Base-by-base conservation (phyloP, 73 alveolate species). In the Blepharisma stoltei region DNA sequence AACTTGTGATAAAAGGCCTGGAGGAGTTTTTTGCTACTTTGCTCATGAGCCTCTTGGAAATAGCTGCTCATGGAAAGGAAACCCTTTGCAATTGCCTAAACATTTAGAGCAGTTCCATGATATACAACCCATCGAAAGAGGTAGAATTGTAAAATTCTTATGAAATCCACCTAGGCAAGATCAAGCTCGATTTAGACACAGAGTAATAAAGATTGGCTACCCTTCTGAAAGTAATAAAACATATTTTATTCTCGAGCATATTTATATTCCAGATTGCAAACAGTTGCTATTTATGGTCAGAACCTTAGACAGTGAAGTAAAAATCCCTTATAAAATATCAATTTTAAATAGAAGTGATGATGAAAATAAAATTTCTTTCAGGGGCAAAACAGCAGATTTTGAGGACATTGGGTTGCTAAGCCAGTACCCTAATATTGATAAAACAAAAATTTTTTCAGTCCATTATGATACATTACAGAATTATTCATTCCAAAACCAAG, bases 41-140 rank as follows among this genome's bases (percentile, higher is more conserved):
- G 18, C 18, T 52, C 23, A 14, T n/a, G 67, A 52, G 23, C 18
- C 23, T 52, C 23, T n/a, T 3, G 67, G 67, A 52, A 20, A 52
- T 14, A n/a, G 67, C 67, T 52, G 67, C 67, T 52, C 18, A 0
- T 52, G 67, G 23, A 52, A 52, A 52, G 67, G 67, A n/a, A n/a
- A n/a, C 3, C 32, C 32, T n/a, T 20, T n/a, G 18, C 32, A 52
- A n/a, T 20, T 52, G 18, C 67, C 67, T 14, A 20, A 52, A n/a
- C 67, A 52, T 52, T 52, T 52, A 52, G 67, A n/a, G 23, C 18
- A 52, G 18, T 52, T 0, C 18, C 67, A 52, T 52, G 23, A 52
- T 2, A 20, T 52, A 1, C 32, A 14, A 3, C 32, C 18, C 18
- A n/a, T 52, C 18, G 23, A 14, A n/a, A 52, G 67, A 52, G 23